These are phyloP conservation scores for Helicostylum pulchrum DNA, from an alignment of 192 early-diverging fungal genomes.

Conservation along the genomic window DNA sequence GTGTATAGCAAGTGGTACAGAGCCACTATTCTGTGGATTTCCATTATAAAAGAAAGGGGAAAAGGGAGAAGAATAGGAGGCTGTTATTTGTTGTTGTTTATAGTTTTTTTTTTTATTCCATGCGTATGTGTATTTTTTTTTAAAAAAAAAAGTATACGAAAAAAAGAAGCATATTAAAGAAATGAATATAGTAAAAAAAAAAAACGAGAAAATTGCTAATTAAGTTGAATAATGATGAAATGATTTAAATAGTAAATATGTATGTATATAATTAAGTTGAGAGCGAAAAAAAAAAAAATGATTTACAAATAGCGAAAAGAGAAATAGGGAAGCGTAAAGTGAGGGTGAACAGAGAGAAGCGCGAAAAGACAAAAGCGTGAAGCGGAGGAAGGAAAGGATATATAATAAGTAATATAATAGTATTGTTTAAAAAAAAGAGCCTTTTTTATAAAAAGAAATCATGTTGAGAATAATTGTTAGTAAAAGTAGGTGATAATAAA, in stretches of 20 bases:
- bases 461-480: conserved; percentile 1
- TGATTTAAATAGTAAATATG: too few relatives aligned
- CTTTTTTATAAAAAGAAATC: conserved; percentile 10
- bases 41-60: too few relatives aligned
- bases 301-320: not conserved
- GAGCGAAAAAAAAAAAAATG: not conserved
- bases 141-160: not conserved
- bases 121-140: not conserved
- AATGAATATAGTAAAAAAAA: not conserved
- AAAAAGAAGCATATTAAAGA: not conserved
- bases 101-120: not conserved
- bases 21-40: too few relatives aligned
- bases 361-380: too few relatives aligned
- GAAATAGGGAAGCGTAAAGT: too few relatives aligned
- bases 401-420: too few relatives aligned
- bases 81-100: conserved; percentile 8
- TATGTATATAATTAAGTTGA: not conserved
- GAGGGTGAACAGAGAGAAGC: not conserved
- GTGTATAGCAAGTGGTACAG: conserved; percentile 34
- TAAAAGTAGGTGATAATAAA: not conserved
- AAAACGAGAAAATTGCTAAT: not conserved
- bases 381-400: too few relatives aligned
- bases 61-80: too few relatives aligned
- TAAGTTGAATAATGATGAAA: not conserved
- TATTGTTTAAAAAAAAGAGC: not conserved